Evolutionary conservation across 2,329 filamentous ascomycete genomes (phyloP), one percentile per base, ranked within the genome.

Genomic region (Zalaria sp.): DNA sequence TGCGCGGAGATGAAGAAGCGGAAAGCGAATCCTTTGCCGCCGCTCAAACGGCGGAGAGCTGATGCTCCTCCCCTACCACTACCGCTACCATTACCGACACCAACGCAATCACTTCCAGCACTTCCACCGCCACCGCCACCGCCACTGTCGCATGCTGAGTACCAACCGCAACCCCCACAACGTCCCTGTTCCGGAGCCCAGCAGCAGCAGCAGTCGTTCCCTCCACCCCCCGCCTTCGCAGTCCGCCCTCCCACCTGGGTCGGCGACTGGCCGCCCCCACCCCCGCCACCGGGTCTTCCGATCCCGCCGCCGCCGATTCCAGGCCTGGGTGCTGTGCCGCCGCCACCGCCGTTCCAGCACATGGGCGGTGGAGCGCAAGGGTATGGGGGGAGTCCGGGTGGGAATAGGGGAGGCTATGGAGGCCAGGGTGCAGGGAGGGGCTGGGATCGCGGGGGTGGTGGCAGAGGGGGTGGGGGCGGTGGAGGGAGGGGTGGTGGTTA

Each of bases 1-100:
- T 39, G 42, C 27, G 41, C 35, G n/a, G 39, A 40, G 8, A 36
- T 45, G 25, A 39, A 47, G 37, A 31, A 27, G 5, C 37, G 44
- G 4, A 37, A 37, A n/a, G 36, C 31, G 28, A 42, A 26, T 6
- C 27, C 27, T 3, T 10, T 26, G 5, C 18, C 25, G 11, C 26
- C 35, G 25, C 34, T 35, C n/a, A 35, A 41, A 27, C 37, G 27
- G 3, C 39, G 37, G 26, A 41, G 27, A 10, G 40, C 37, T 8
- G 38, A 37, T 38, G 37, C 38, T 2, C 38, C 42, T 9, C 41
- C 38, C 25, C 41, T 41, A 8, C 41, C 41, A 18, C 31, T 36
- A n/a, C 38, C 40, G n/a, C 10, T 38, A 9, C 25, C 18, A 7
- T 36, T 37, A 27, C 37, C 43, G 28, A 38, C 41, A n/a, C 35